Percentiles rank a stretch among this genome's conserved stretches.
These are phyloP conservation scores for Abelmoschus esculentus DNA, from an alignment of 345 rosid species.

Conservation along the genomic window DNA sequence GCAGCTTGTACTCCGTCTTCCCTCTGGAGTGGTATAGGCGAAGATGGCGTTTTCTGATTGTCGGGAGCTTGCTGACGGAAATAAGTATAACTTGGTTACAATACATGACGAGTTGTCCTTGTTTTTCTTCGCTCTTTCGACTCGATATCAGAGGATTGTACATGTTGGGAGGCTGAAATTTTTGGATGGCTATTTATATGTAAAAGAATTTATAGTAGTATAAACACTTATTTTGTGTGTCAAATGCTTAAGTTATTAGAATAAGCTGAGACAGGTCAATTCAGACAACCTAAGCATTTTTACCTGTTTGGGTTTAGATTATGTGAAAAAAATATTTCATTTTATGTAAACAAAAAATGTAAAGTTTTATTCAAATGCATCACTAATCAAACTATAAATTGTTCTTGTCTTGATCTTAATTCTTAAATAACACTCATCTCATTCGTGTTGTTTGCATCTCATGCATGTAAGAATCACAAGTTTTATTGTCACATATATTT, in stretches of 20 bases:
- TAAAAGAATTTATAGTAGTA: not conserved
- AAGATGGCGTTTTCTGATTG: not conserved
- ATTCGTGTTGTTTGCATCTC: not conserved
- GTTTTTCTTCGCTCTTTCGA: slow-evolving; percentile 10
- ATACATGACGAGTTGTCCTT: slow-evolving; percentile 7
- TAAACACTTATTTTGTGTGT: not conserved
- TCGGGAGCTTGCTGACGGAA: slow-evolving; percentile 8
- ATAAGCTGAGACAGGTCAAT: not conserved
- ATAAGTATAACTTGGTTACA: slow-evolving; percentile 3
- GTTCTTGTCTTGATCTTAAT: slow-evolving; percentile 14
- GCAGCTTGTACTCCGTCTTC: slow-evolving; percentile 94
- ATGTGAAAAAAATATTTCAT: too few species aligned
- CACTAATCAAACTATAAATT: not conserved
- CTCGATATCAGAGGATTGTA: slow-evolving; percentile 26
- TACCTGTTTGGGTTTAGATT: too few species aligned
- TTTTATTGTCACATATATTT: slow-evolving; percentile 2
- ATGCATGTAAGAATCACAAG: slow-evolving; percentile 2
- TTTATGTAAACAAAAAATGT: too few species aligned
- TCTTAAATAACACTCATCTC: slow-evolving; percentile 5
- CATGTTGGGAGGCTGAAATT: slow-evolving; percentile 22
- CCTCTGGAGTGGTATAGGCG: slow-evolving; percentile 86
- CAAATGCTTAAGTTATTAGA: not conserved
- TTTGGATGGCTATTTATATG: slow-evolving; percentile 24
- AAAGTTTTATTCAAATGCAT: too few species aligned
- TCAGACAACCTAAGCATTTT: too few species aligned